Conservation (phyloP, 495 filamentous ascomycete species). For the Tuber microsphaerosporum region DNA sequence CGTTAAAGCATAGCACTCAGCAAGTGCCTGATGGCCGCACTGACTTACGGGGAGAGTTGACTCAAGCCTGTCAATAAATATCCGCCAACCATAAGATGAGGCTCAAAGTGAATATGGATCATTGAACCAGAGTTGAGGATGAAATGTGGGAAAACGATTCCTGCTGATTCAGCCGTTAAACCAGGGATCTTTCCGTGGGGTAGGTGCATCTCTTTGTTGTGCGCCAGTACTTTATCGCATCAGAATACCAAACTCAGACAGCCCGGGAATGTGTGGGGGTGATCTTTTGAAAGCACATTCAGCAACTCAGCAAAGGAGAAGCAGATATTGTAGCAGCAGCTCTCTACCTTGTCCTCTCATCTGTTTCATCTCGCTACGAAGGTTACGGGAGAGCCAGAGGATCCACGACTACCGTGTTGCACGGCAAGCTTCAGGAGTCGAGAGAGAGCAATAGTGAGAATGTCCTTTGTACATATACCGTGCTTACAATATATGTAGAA, state of each 20-base stretch:
- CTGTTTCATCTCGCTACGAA: slow-evolving; percentile 28
- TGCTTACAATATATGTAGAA: not conserved
- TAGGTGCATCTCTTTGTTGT: slow-evolving; percentile 20
- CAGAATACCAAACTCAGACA: slow-evolving; percentile 23
- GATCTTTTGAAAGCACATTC: slow-evolving; percentile 16
- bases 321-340: slow-evolving; percentile 3
- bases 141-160: not conserved
- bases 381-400: slow-evolving; percentile 13
- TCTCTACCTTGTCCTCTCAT: slow-evolving; percentile 24
- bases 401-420: not conserved
- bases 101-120: not conserved
- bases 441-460: not conserved
- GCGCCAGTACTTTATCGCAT: slow-evolving; percentile 19
- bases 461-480: not conserved
- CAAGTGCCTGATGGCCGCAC: not conserved
- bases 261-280: slow-evolving; percentile 27
- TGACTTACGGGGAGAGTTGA: not conserved
- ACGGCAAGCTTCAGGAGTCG: not conserved
- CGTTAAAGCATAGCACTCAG: not conserved
- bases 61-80: not conserved
- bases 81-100: not conserved
- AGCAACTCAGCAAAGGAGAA: slow-evolving; percentile 12
- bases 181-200: not conserved
- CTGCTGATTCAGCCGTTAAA: not conserved
- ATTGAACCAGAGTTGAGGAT: not conserved